Percentiles rank a stretch among this genome's conserved stretches.
These are phyloP conservation scores for Phytophthora sp. DNA, from an alignment of 352 stramenopile genomes.

Conservation along the genomic window DNA sequence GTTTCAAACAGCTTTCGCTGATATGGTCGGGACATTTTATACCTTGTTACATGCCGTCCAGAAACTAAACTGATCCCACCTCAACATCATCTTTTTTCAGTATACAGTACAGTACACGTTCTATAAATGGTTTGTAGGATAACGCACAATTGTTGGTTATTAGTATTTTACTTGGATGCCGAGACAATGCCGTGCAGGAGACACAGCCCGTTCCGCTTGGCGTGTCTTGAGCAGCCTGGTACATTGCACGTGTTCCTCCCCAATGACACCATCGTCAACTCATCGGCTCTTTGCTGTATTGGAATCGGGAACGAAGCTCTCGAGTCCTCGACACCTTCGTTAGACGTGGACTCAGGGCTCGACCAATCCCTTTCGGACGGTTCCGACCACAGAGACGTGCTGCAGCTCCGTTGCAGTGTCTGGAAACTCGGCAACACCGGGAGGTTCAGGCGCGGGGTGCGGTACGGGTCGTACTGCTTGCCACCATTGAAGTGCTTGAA, in stretches of 20 bases:
- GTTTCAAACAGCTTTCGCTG: slow-evolving; percentile 76
- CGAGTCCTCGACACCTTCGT: slow-evolving; percentile 2
- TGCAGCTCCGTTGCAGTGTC: slow-evolving; percentile 23
- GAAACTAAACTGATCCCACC: slow-evolving; percentile 68
- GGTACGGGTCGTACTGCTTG: slow-evolving; percentile 2
- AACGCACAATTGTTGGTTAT: too few relatives aligned
- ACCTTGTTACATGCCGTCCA: slow-evolving; percentile 83
- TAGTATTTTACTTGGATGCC: slow-evolving; percentile 22
- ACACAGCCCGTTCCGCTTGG: slow-evolving; percentile 33
- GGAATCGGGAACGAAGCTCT: not conserved
- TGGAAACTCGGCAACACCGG: slow-evolving; percentile 38
- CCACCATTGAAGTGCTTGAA: slow-evolving; percentile 27
- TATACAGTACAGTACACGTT: not conserved
- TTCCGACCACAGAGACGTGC: slow-evolving; percentile 18
- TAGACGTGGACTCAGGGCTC: not conserved
- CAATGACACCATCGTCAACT: slow-evolving; percentile 17
- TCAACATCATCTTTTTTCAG: slow-evolving; percentile 1
- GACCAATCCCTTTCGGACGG: slow-evolving; percentile 15
- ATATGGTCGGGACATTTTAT: slow-evolving; percentile 77
- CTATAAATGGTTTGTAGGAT: too few relatives aligned
- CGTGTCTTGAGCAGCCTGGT: slow-evolving; percentile 18
- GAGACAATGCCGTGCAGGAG: slow-evolving; percentile 26
- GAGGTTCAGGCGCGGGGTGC: slow-evolving; percentile 8
- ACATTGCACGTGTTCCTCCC: slow-evolving; percentile 20
- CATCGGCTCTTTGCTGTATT: not conserved